Base-by-base conservation (phyloP, 768 basidiomycete genomes). In the Boletellus ananas region DNA sequence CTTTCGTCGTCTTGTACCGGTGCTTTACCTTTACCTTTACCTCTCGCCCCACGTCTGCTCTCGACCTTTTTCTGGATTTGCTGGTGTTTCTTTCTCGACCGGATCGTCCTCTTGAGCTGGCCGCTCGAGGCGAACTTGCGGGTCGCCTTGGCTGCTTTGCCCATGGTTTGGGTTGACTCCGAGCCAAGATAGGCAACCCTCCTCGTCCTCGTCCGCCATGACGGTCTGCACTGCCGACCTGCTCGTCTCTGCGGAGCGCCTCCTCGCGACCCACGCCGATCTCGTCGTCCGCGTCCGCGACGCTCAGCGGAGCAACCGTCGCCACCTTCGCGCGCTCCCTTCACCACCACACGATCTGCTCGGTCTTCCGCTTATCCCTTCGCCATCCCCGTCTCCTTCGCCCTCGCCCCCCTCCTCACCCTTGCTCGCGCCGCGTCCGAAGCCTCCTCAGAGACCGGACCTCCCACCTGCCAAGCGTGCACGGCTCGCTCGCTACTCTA, bases 71-170 rank as follows among this genome's bases (percentile, higher is more conserved):
- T 87, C 60, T 81, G 79, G 54, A 81, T 72, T 61, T 90, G 79
- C 61, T 92, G 85, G 59, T 85, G 81, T 59, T 91, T 89, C 50
- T 84, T 80, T n/a, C 94, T 77, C 6, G 84, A 79, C 59, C 90
- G 78, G 44, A 98, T 96, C 17, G 83, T 81, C 57, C 90, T 87
- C 63, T 91, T 90, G 46, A 98, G 81, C 62, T 87, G 84, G 1
- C 94, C 94, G 51, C 88, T 91, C 4, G 89, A 75, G 9, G 85
- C 88, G 58, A 94, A 94, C 71, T 94, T 93, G 63, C 85, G 84
- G 11, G 87, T 87, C 0, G 90, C 81, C 48, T 65, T 65, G 34
- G 80, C 71, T 17, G 83, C 80, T 58, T 87, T 91, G 21, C 70
- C 78, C 80, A 81, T 79, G 29, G 13, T 34, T 31, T 35, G 13